Conservation (phyloP, 2,329 filamentous ascomycete genomes). For the Claviceps purpurea region DNA sequence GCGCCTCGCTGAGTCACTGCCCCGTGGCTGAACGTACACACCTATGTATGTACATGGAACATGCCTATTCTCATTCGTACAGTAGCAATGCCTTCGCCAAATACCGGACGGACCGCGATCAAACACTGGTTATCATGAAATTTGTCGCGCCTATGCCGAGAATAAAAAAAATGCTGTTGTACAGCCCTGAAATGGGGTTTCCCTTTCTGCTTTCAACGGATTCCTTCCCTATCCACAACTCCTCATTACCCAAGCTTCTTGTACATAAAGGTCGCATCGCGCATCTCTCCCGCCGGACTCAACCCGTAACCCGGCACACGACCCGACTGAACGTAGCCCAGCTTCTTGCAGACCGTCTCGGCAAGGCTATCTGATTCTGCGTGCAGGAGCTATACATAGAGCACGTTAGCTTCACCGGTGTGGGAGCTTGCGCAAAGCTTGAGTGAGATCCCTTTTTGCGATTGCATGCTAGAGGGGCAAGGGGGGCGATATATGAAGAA, state of each 20-base stretch:
- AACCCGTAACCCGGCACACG: constrained; percentile 40
- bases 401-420: background rate
- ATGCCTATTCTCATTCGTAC: background rate
- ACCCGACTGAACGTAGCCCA: constrained; percentile 44
- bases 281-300: constrained; percentile 33
- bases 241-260: constrained; percentile 31
- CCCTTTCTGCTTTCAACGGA: no score
- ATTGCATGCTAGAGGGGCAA: background rate
- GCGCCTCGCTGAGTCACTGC: no score
- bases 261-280: constrained; percentile 44
- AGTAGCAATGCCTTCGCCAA: no score
- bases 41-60: background rate
- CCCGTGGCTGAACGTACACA: background rate
- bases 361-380: constrained; percentile 38
- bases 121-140: no score
- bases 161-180: no score
- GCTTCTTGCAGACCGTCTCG: constrained; percentile 37
- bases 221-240: background rate
- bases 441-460: no score
- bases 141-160: no score
- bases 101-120: no score
- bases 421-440: no score
- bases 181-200: no score
- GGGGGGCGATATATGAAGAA: background rate
- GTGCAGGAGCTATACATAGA: constrained; percentile 30